phyloP scores from a whole-genome alignment of 1,284 basidiomycete genomes.

The Cryptococcus jaspeensis region DNA sequence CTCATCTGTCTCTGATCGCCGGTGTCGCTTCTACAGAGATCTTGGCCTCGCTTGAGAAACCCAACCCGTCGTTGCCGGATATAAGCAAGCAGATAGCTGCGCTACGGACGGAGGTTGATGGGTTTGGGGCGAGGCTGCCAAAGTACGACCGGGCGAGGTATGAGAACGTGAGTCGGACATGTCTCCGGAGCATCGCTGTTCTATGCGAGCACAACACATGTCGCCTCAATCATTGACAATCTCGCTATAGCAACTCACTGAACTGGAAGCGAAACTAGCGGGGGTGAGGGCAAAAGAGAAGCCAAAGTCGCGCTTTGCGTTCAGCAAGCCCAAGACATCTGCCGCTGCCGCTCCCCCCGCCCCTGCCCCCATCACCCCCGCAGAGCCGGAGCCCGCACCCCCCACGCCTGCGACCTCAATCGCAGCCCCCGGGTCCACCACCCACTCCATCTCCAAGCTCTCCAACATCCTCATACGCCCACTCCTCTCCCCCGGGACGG shows the following conservation, averaged over 20 bases:
- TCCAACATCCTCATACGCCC: slow-evolving; percentile 25
- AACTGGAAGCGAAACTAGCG: slow-evolving; percentile 59
- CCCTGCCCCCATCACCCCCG: not conserved
- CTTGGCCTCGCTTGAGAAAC: slow-evolving; percentile 1
- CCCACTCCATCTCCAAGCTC: slow-evolving; percentile 59
- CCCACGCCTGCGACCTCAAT: slow-evolving; percentile 5
- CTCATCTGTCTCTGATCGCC: not conserved
- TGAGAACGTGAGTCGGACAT: slow-evolving; percentile 6
- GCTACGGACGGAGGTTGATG: slow-evolving; percentile 7
- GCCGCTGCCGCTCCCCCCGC: not conserved
- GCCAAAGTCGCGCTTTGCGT: slow-evolving; percentile 65
- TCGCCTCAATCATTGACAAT: slow-evolving; percentile 48
- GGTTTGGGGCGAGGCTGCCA: slow-evolving; percentile 3
- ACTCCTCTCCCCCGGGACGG: not conserved
- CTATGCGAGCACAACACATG: slow-evolving; percentile 47
- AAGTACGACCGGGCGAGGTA: slow-evolving; percentile 17
- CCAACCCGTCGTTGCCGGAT: slow-evolving; percentile 4
- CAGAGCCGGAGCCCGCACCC: slow-evolving; percentile 21
- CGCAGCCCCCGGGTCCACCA: slow-evolving; percentile 20
- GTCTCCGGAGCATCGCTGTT: not conserved
- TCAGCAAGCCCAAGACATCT: slow-evolving; percentile 56
- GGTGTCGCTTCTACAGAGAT: not conserved
- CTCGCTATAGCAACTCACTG: slow-evolving; percentile 59
- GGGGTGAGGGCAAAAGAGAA: slow-evolving; percentile 54
- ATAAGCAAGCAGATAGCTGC: slow-evolving; percentile 4